phyloP scores from a whole-genome alignment of 148 eudicot genomes.

The Gaultheria prostrata region DNA sequence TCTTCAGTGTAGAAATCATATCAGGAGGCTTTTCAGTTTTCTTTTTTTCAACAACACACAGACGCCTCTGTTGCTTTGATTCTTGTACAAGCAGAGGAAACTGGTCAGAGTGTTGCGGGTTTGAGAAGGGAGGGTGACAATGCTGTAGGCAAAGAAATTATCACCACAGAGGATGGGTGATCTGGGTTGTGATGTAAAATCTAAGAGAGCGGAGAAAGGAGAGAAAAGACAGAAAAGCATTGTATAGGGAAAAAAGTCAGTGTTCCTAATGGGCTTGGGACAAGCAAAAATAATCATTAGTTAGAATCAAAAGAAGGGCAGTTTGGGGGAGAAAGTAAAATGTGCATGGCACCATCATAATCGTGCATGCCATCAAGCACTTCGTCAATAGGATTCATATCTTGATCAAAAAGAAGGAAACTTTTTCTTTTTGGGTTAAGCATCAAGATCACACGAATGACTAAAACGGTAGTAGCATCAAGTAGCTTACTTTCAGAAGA shows the following conservation, averaged over 20 bases:
- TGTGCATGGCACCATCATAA: not conserved
- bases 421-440: not conserved
- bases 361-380: not conserved
- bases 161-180: not conserved
- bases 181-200: not conserved
- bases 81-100: not conserved
- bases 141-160: not conserved
- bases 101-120: not conserved
- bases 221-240: not conserved
- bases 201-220: not conserved
- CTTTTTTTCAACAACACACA: not conserved
- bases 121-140: not conserved
- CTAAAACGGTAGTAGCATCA: not conserved
- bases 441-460: not conserved
- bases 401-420: not conserved
- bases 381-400: not conserved
- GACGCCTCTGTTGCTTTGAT: not conserved
- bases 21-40: not conserved
- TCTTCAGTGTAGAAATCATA: not conserved
- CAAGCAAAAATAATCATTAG: not conserved
- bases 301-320: not conserved
- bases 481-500: slow-evolving; percentile 15
- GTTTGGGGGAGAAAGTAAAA: not conserved
- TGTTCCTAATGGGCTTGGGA: not conserved
- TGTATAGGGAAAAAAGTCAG: not conserved